Evolutionary conservation across 371 early-diverging fungal species (phyloP), one percentile per base, ranked within the genome.

Genomic region (Lichtheimia ramosa): DNA sequence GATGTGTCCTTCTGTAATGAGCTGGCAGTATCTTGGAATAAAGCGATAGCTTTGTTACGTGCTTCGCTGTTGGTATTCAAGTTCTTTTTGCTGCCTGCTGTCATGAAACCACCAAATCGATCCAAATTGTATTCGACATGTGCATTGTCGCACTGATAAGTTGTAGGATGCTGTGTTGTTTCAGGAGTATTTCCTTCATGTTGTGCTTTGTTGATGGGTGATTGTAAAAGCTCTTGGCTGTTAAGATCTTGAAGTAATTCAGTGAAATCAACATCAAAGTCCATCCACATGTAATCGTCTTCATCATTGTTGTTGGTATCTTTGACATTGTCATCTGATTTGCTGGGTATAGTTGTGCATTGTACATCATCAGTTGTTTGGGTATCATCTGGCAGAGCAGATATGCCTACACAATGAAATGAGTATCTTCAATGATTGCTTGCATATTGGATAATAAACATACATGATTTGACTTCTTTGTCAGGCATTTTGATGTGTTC

Each of bases 61-160:
- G 58, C 48, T 14, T 66, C 61, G 18, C 23, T 65, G 10, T 59
- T 55, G 25, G 56, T 64, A 41, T 71, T 56, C 23, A 72, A 27
- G 1, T 64, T 54, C 43, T 60, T 60, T 48, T 54, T 51, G 50
- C 61, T 65, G 15, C 57, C 62, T n/a, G 60, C 70, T 13, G 60
- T 68, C 42, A 54, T 34, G 34, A 51, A 65, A 24, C 51, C 64
- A 23, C 59, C 59, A 51, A 54, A 65, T 8, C 52, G 18, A 5
- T 0, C 23, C 7, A 58, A 10, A 15, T 53, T 67, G 23, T 63
- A 61, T 24, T 51, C 62, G 12, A 70, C 64, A 18, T 70, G 58
- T 48, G 63, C 21, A 3, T 69, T 57, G 8, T 69, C 55, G 10
- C 48, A 43, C 16, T 46, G 46, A 18, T 46, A 21, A 21, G 15